Percentiles rank a stretch among this genome's conserved stretches.
phyloP scores from a whole-genome alignment of 306 rosid genomes.

The Pachyrhizus erosus region DNA sequence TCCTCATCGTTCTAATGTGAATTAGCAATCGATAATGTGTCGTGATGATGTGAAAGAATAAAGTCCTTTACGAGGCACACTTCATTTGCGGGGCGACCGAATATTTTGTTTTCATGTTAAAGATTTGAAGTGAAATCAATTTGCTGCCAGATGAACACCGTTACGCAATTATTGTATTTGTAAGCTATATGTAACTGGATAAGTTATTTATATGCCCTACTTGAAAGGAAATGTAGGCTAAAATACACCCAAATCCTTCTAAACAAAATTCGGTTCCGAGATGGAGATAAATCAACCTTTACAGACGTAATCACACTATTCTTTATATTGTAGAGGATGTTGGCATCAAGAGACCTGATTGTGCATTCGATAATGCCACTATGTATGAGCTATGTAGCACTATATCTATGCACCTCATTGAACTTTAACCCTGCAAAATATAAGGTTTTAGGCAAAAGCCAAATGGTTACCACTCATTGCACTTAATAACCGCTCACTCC shows the following conservation, averaged over 20 bases:
- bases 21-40: neutral
- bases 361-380: slow-evolving; percentile 7
- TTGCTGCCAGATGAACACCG: neutral
- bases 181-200: neutral
- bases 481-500: slow-evolving; percentile 71
- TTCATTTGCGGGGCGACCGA: neutral
- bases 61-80: neutral
- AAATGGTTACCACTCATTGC: neutral
- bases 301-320: slow-evolving; percentile 28
- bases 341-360: slow-evolving; percentile 4
- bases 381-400: neutral
- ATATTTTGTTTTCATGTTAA: neutral
- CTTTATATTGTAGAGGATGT: slow-evolving; percentile 15
- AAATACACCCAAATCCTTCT: slow-evolving; percentile 21
- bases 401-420: slow-evolving; percentile 17
- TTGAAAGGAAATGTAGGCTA: slow-evolving; percentile 29
- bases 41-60: neutral
- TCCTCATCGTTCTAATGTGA: neutral
- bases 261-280: slow-evolving; percentile 34
- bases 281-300: slow-evolving; percentile 27
- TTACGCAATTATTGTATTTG: neutral
- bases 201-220: slow-evolving; percentile 18
- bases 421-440: slow-evolving; percentile 13
- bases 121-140: neutral
- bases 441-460: neutral